Evolutionary conservation across 495 filamentous ascomycete species (phyloP).

Genomic region (Neurospora tetrasperma): DNA sequence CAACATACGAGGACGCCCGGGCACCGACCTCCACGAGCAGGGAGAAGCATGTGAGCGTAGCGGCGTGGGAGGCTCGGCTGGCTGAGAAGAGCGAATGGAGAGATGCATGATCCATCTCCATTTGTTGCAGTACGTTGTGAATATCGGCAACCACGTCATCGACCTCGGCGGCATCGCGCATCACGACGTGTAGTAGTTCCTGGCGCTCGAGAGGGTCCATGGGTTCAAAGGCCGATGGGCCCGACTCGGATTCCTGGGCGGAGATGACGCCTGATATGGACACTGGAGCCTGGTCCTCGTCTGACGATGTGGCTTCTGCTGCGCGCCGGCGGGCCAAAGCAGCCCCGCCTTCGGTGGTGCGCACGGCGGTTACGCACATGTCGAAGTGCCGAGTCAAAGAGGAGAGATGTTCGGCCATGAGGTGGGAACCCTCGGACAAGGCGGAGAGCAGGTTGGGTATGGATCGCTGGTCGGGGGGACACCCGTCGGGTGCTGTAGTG

Average conservation of each 20-base stretch:
- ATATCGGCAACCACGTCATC: slow-evolving; percentile 86
- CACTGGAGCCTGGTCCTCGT: slow-evolving; percentile 47
- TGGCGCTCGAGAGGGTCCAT: slow-evolving; percentile 64
- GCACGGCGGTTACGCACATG: slow-evolving; percentile 83
- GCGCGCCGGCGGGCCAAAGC: slow-evolving; percentile 52
- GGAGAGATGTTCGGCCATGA: slow-evolving; percentile 73
- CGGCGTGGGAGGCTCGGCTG: slow-evolving; percentile 37
- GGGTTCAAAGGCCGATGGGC: slow-evolving; percentile 46
- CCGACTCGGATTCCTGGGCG: slow-evolving; percentile 46
- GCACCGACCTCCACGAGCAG: slow-evolving; percentile 58
- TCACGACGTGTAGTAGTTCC: slow-evolving; percentile 75
- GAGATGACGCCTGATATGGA: slow-evolving; percentile 47
- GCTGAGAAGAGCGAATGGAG: slow-evolving; percentile 23
- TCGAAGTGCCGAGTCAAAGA: slow-evolving; percentile 88
- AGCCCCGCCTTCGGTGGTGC: slow-evolving; percentile 84
- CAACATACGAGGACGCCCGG: slow-evolving; percentile 56
- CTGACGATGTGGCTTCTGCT: slow-evolving; percentile 33
- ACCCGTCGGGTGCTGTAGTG: slow-evolving; percentile 26
- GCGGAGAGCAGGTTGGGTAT: slow-evolving; percentile 53
- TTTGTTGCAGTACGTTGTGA: slow-evolving; percentile 59
- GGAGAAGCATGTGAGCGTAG: slow-evolving; percentile 47
- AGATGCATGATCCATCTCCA: slow-evolving; percentile 57
- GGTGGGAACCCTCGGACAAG: slow-evolving; percentile 67
- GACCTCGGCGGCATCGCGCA: slow-evolving; percentile 75
- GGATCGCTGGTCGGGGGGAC: slow-evolving; percentile 36